These are phyloP conservation scores for Polygonum maritimum DNA, from an alignment of 148 eudicot species.

Conservation along the genomic window DNA sequence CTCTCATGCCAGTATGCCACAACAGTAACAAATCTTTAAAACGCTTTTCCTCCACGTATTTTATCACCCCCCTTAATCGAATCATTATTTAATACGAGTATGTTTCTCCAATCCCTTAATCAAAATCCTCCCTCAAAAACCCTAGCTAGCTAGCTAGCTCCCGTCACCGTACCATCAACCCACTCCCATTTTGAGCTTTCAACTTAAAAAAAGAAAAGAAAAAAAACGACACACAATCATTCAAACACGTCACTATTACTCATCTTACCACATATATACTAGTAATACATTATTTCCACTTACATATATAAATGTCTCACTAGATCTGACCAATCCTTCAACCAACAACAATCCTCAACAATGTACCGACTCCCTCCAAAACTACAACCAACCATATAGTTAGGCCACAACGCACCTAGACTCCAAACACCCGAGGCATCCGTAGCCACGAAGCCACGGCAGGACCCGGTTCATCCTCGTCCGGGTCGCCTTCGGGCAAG, in stretches of 20 bases:
- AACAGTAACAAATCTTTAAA: no score
- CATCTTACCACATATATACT: not conserved
- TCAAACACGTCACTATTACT: not conserved
- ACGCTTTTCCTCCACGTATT: conserved; percentile 2
- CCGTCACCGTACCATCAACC: not conserved
- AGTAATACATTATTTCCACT: not conserved
- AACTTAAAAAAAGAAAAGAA: no score
- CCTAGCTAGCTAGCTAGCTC: not conserved
- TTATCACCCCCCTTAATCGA: not conserved
- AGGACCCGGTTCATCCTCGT: not conserved
- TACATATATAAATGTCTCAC: not conserved
- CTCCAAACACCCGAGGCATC: not conserved
- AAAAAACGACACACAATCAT: not conserved
- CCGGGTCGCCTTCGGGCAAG: conserved; percentile 21
- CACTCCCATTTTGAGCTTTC: no score
- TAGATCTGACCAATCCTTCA: not conserved
- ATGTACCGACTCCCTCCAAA: not conserved
- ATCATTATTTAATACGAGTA: no score
- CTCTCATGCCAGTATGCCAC: no score
- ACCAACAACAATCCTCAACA: not conserved
- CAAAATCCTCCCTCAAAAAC: not conserved
- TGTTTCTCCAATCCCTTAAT: not conserved
- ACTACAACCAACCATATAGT: not conserved
- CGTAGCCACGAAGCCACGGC: not conserved
- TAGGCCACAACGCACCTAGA: not conserved